Evolutionary conservation across 768 basidiomycete genomes (phyloP), one percentile per base, ranked within the genome.

Genomic region (Kwoniella heveanensis): DNA sequence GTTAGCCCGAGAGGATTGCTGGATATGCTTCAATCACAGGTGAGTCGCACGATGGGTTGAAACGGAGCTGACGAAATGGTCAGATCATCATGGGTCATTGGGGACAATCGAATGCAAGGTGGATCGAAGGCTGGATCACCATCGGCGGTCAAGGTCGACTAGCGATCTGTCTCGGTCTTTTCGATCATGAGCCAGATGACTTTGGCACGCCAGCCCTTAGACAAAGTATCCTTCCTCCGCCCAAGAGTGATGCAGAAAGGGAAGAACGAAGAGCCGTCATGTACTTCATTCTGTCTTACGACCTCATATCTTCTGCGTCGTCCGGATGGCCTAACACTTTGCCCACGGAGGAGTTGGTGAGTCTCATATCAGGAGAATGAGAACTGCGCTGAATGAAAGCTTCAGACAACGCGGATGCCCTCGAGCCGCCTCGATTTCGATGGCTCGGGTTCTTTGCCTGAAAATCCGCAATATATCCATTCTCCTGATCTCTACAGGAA

Each of bases 71-170:
- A 63, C 22, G 26, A 29, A n/a, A n/a, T n/a, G n/a, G n/a, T 21
- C 48, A 50, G 59, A 44, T 64, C 21, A 55, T 73, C 39, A 57
- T 64, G 47, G 55, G 55, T 37, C 62, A 64, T 29, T 57, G 62
- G 62, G 37, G 47, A n/a, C 62, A 64, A 48, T 44, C 60, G 17
- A 61, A 47, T 24, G 60, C 60, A 21, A 66, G 67, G 36, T 77
- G 76, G 76, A 63, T 74, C 2, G 73, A 77, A 30, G 76, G 76
- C 13, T 77, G 71, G 70, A 62, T 64, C 17, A 48, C 56, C 4
- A 59, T 66, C 21, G 73, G 71, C 13, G 53, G 44, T 22, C 52
- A 57, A 22, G 64, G 39, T 22, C 49, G 73, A 44, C 44, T 61
- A 21, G 62, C 65, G 15, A 56, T 69, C 9, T 73, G 71, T 22